Evolutionary conservation across 345 rosid species (phyloP), one percentile per base, ranked within the genome.

Genomic region (Microcos paniculata): DNA sequence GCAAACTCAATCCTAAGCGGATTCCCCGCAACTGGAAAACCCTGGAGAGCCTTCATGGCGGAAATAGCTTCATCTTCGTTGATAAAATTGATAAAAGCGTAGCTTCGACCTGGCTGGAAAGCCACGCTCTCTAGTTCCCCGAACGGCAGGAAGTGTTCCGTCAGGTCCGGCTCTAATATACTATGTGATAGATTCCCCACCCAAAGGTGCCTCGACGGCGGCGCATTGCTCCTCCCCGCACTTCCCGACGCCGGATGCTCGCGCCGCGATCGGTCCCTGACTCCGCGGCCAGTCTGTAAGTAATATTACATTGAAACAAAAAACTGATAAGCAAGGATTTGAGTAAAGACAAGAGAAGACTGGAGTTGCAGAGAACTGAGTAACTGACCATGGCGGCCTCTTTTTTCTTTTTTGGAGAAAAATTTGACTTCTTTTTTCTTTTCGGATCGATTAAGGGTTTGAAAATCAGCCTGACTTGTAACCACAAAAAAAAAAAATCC

Each of bases 1-100:
- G 98, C 92, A 87, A 90, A 95, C 87, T 95, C 98, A 82, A 95
- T 88, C 84, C 89, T 89, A 81, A 95, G 96, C 51, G 96, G 93
- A 74, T 84, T 93, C 80, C 93, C 97, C 15, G 88, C 85, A 49
- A 95, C 82, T 56, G 91, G 86, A 72, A 87, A 84, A 26, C 93
- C 99, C 82, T 91, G 97, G 18, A 95, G 97, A 9, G 87, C 79
- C 31, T 88, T 81, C 75, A 93, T 73, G 31, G 99, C 94, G 42
- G 84, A 90, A 73, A 93, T 86, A 0, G 96, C 98, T 12, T 90
- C 99, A 13, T 93, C 91, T 0, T 90, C 94, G 51, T 57, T 81
- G 56, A 53, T 80, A 75, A 87, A 92, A 73, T 95, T 93, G 55
- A 93, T 61, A 59, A 95, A 91, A 0, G 93, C 98, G 55, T 93